Base-by-base conservation (phyloP, 768 basidiomycete species). In the Mycena pura region DNA sequence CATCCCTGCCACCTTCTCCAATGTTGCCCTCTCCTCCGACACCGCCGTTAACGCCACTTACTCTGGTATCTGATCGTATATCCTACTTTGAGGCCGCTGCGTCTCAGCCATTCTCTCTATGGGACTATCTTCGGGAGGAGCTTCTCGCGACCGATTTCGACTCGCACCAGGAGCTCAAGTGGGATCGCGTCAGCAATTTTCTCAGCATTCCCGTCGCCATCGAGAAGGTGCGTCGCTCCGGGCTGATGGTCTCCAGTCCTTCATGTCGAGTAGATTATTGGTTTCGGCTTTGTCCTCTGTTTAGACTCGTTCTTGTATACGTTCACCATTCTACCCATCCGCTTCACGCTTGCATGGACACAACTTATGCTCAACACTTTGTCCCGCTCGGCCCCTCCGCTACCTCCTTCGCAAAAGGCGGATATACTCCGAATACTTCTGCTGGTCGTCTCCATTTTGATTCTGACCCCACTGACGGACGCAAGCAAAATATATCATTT, bases 401-500 rank as follows among this genome's bases (percentile, higher is more conserved):
- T 96, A 28, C 88, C 95, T 17, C 87, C 93, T 29, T 88, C 95
- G 2, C 95, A 96, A 70, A 96, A 98, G 72, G 93, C 95, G 3
- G 95, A 97, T 73, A 84, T 99, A 13, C 76, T 97, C n/a, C 87
- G 93, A 45, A 84, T 86, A 24, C 76, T 93, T 9, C 80, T 99
- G 3, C 82, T 99, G 21, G 71, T 89, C 1, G 72, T 89, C 25
- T 92, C 95, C 0, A 83, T 95, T 45, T 65, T 87, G 17, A 82
- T 96, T 21, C 80, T 98, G 5, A 82, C 88, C 31, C 89, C 91
- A 2, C 82, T 95, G 38, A 95, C 96, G 7, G 96, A 99, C 71
- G 92, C 95, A 10, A 96, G 95, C 76, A 95, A 96, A 79, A 96
- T 99, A 66, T 99, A 99, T 69, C 97, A 99, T 70, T 91, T 90